Evolutionary conservation across 176 grass and related monocot species (phyloP).

Genomic region (Eragrostis curvula): DNA sequence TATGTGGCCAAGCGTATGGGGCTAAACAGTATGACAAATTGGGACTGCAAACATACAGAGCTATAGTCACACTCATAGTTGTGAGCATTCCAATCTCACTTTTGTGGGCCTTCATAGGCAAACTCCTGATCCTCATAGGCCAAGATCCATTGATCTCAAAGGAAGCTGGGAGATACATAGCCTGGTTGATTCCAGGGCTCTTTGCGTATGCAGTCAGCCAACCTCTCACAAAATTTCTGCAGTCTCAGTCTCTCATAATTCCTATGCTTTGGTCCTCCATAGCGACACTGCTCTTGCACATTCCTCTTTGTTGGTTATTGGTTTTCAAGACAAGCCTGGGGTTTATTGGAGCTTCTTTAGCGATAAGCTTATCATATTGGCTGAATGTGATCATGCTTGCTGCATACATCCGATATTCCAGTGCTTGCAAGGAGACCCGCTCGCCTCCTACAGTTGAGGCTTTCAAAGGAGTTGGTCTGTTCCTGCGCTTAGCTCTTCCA

Average conservation of each 20-base stretch:
- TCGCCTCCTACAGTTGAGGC: constrained; percentile 52
- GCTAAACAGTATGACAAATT: constrained; percentile 71
- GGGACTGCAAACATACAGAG: constrained; percentile 77
- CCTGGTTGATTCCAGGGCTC: constrained; percentile 77
- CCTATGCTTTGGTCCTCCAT: constrained; percentile 69
- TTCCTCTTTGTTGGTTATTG: constrained; percentile 79
- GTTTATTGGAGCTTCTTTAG: constrained; percentile 72
- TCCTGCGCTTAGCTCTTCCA: constrained; percentile 73
- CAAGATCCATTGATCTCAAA: constrained; percentile 72
- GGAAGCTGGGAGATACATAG: constrained; percentile 71
- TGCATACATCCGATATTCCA: constrained; percentile 63
- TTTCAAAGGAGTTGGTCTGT: constrained; percentile 66
- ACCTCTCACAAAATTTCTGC: constrained; percentile 84
- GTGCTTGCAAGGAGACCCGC: constrained; percentile 60
- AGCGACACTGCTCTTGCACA: constrained; percentile 63
- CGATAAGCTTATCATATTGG: constrained; percentile 88
- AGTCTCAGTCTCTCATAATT: constrained; percentile 73
- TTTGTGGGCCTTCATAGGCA: constrained; percentile 73
- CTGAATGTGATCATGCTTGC: constrained; percentile 72
- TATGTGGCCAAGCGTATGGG: constrained; percentile 88
- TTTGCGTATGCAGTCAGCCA: constrained; percentile 74
- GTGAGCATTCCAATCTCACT: constrained; percentile 76
- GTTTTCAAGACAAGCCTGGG: constrained; percentile 73
- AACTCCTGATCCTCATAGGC: constrained; percentile 67
- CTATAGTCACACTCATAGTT: constrained; percentile 66